A percentile compares a stretch with the other conserved stretches of the same genome.
Conservation (phyloP, 2,329 filamentous ascomycete genomes). For the Dactylellina parvicollis region DNA sequence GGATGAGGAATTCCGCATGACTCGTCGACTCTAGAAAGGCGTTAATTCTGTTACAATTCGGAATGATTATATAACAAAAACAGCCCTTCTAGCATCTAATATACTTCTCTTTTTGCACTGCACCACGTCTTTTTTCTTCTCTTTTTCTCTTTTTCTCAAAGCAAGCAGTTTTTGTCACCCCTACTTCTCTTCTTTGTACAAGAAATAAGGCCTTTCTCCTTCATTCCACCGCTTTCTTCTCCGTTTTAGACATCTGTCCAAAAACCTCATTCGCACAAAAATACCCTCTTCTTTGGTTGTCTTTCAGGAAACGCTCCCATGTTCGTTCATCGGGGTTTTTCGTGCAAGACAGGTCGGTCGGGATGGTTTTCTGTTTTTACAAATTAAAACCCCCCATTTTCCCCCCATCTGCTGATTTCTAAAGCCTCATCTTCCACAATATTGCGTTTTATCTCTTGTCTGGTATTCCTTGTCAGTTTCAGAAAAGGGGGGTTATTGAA, state of each 20-base stretch:
- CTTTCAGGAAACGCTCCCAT: slow-evolving; percentile 40
- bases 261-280: slow-evolving; percentile 2
- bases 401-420: too few species aligned
- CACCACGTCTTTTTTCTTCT: background rate
- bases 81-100: slow-evolving; percentile 47
- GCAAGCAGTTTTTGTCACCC: slow-evolving; percentile 5
- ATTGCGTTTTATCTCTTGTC: too few species aligned
- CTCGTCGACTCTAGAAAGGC: slow-evolving; percentile 53
- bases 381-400: too few species aligned
- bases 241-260: slow-evolving; percentile 5
- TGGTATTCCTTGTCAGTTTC: too few species aligned
- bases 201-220: slow-evolving; percentile 10
- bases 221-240: background rate
- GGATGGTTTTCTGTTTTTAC: slow-evolving; percentile 8
- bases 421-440: too few species aligned
- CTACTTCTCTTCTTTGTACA: slow-evolving; percentile 6
- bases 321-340: slow-evolving; percentile 43
- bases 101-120: slow-evolving; percentile 18
- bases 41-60: slow-evolving; percentile 53
- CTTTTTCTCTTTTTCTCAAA: slow-evolving; percentile 7
- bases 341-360: slow-evolving; percentile 25
- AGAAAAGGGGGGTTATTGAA: too few species aligned
- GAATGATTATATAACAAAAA: slow-evolving; percentile 53
- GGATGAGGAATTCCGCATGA: slow-evolving; percentile 54
- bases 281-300: slow-evolving; percentile 15